Conservation (phyloP, 495 filamentous ascomycete species). For the Tuber magnatum region DNA sequence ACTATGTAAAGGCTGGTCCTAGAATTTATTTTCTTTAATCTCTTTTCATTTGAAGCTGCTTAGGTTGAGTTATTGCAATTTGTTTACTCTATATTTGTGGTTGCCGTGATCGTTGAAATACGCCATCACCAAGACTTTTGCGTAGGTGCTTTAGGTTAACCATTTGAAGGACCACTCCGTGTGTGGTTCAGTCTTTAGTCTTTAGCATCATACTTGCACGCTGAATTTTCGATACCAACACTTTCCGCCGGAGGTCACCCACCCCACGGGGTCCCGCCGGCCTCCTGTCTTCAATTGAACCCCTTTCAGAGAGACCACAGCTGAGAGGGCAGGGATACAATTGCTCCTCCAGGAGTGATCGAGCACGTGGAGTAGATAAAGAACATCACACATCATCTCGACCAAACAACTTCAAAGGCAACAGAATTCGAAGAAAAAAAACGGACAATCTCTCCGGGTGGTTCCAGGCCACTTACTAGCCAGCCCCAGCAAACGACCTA, state of each 20-base stretch:
- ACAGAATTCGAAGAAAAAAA: background rate
- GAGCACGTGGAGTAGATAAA: background rate
- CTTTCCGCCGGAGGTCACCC: background rate
- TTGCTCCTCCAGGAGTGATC: background rate
- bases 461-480: no score
- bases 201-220: background rate
- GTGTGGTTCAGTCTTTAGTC: background rate
- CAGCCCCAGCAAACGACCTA: constrained; percentile 2
- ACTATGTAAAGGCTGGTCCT: no score
- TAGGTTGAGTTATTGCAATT: no score
- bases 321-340: background rate
- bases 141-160: no score
- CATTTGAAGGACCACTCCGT: background rate
- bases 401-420: background rate
- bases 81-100: no score
- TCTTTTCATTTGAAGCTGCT: no score
- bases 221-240: background rate
- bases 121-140: no score
- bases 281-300: background rate
- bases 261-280: background rate
- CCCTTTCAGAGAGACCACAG: background rate
- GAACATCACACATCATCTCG: background rate
- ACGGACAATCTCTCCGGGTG: background rate
- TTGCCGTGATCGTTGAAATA: no score
- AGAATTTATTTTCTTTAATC: no score